Conservation (phyloP, 208 protist species). For the Trypanosomatidae sp. region DNA sequence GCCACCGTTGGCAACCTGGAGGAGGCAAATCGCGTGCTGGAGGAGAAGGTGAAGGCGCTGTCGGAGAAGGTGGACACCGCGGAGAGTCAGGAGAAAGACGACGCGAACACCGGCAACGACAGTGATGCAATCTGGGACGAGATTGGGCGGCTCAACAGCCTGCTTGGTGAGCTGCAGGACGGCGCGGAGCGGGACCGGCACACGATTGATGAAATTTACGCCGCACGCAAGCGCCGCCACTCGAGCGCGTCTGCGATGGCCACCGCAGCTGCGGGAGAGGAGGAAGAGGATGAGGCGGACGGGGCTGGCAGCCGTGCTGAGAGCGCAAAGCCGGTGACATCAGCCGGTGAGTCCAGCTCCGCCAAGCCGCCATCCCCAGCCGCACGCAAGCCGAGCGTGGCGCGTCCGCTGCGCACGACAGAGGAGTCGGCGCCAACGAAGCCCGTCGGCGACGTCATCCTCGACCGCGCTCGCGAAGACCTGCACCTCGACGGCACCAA, state of each 20-base stretch:
- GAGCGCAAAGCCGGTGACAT: too few species aligned
- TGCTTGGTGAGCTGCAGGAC: slow-evolving; percentile 56
- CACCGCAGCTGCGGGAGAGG: too few species aligned
- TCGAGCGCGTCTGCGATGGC: too few species aligned
- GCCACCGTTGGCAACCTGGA: slow-evolving; percentile 42
- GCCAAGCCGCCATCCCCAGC: too few species aligned
- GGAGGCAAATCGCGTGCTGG: slow-evolving; percentile 21
- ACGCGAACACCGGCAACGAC: neutral
- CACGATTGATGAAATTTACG: slow-evolving; percentile 85
- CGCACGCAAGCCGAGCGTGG: too few species aligned
- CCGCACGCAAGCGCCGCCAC: too few species aligned
- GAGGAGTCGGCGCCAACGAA: slow-evolving; percentile 7
- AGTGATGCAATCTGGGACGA: slow-evolving; percentile 50
- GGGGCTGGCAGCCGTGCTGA: too few species aligned
- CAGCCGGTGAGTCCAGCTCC: too few species aligned
- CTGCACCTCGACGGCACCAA: too few species aligned
- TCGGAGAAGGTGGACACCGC: slow-evolving; percentile 12
- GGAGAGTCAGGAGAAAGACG: neutral
- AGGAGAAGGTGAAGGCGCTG: slow-evolving; percentile 30
- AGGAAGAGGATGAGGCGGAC: too few species aligned
- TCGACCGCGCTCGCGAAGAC: slow-evolving; percentile 60
- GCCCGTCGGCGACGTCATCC: slow-evolving; percentile 61
- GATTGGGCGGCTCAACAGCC: slow-evolving; percentile 48
- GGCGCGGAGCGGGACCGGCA: slow-evolving; percentile 45
- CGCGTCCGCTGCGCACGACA: too few species aligned